Percentiles rank a stretch among this genome's conserved stretches.
phyloP scores from a whole-genome alignment of 495 filamentous ascomycete species.

The Wilcoxina mikolae region DNA sequence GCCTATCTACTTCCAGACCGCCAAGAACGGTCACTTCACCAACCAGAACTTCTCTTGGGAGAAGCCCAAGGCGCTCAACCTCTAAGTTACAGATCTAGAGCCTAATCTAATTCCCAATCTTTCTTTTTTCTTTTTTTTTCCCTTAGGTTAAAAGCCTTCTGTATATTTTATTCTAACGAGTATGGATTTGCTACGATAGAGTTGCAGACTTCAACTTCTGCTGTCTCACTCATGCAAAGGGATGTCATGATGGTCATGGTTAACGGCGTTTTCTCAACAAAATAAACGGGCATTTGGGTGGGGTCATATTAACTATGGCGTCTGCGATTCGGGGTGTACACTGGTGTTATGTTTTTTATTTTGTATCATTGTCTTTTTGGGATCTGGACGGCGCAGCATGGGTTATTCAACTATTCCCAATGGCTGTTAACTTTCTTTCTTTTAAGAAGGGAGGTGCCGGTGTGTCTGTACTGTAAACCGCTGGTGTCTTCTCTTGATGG shows the following conservation, averaged over 20 bases:
- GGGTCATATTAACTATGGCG: slow-evolving; percentile 2
- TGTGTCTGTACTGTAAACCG: neutral
- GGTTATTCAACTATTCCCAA: slow-evolving; percentile 8
- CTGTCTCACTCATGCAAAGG: slow-evolving; percentile 1
- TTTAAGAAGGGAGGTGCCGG: neutral
- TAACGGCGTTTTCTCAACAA: slow-evolving; percentile 10
- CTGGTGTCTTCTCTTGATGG: slow-evolving; percentile 1
- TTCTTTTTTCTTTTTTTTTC: slow-evolving; percentile 12
- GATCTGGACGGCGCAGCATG: neutral
- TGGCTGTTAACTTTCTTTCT: slow-evolving; percentile 4
- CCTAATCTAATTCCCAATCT: slow-evolving; percentile 23
- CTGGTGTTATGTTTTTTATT: slow-evolving; percentile 8
- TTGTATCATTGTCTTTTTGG: neutral
- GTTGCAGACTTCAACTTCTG: slow-evolving; percentile 10
- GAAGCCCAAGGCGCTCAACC: slow-evolving; percentile 85
- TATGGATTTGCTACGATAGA: slow-evolving; percentile 5
- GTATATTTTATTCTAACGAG: neutral
- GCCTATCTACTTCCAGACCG: slow-evolving; percentile 95
- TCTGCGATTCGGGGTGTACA: neutral
- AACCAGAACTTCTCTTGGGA: slow-evolving; percentile 97
- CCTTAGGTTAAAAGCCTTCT: neutral
- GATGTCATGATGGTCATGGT: slow-evolving; percentile 4
- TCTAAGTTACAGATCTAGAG: slow-evolving; percentile 46
- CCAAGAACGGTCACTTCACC: slow-evolving; percentile 98
- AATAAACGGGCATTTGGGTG: neutral